phyloP scores from a whole-genome alignment of 2,329 filamentous ascomycete species.

The Xylaria sp. region DNA sequence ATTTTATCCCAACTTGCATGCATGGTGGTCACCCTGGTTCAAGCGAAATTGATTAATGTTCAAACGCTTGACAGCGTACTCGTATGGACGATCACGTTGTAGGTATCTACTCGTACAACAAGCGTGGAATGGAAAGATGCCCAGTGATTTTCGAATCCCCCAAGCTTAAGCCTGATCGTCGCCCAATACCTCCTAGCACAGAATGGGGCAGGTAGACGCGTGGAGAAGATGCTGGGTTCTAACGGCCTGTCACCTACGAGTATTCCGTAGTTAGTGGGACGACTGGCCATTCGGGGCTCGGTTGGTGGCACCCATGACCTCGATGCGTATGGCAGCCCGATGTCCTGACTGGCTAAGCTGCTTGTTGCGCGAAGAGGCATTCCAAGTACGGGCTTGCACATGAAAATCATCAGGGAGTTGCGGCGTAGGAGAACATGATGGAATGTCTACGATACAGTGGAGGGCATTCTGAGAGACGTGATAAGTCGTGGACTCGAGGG shows the following conservation, averaged over 20 bases:
- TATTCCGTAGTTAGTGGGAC: neutral
- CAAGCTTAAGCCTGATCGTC: conserved; percentile 15
- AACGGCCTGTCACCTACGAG: conserved; percentile 2
- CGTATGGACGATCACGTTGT: conserved; percentile 8
- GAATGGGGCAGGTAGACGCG: conserved; percentile 6
- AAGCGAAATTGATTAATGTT: conserved; percentile 10
- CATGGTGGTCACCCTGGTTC: conserved; percentile 1
- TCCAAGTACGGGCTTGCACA: neutral
- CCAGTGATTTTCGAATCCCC: conserved; percentile 9
- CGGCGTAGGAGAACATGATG: neutral
- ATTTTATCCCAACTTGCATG: neutral
- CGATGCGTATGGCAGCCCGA: conserved; percentile 13
- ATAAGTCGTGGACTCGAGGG: neutral
- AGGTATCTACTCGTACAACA: neutral
- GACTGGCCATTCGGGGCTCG: conserved; percentile 14
- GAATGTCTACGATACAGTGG: neutral
- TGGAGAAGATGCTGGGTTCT: conserved; percentile 9
- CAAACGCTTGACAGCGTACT: conserved; percentile 5
- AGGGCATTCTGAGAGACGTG: neutral
- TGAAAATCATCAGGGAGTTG: neutral
- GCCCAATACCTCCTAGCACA: conserved; percentile 11
- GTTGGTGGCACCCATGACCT: conserved; percentile 19
- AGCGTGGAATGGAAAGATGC: conserved; percentile 8
- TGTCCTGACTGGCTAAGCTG: conserved; percentile 11
- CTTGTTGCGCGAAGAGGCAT: conserved; percentile 10